phyloP scores from a whole-genome alignment of 2,329 filamentous ascomycete species.

The Alternaria conjuncta region DNA sequence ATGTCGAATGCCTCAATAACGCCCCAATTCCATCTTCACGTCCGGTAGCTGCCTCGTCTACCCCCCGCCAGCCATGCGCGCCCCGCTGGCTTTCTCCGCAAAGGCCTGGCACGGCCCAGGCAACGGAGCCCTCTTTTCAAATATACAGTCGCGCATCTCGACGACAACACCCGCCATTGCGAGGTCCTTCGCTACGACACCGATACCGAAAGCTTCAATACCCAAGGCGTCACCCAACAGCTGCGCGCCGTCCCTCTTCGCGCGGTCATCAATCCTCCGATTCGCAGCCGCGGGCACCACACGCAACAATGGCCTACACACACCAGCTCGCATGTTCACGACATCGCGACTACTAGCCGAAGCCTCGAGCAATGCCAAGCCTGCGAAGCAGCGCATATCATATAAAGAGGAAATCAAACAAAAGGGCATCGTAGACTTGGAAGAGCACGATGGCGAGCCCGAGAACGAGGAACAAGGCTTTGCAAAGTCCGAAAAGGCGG shows the following conservation, averaged over 20 bases:
- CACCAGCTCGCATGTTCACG: slow-evolving; percentile 36
- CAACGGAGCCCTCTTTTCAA: slow-evolving; percentile 43
- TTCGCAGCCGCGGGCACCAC: slow-evolving; percentile 25
- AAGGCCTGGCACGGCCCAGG: slow-evolving; percentile 45
- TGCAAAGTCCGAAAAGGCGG: slow-evolving; percentile 79
- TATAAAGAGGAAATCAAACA: slow-evolving; percentile 50
- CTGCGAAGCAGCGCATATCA: slow-evolving; percentile 35
- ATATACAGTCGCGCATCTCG: slow-evolving; percentile 37
- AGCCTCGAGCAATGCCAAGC: slow-evolving; percentile 23
- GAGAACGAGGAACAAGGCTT: slow-evolving; percentile 68
- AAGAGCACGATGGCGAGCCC: slow-evolving; percentile 56
- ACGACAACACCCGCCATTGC: slow-evolving; percentile 21
- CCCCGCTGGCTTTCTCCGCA: slow-evolving; percentile 35
- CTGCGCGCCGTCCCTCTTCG: slow-evolving; percentile 18
- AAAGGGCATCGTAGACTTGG: slow-evolving; percentile 42
- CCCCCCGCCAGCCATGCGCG: slow-evolving; percentile 42
- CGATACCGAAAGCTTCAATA: slow-evolving; percentile 1
- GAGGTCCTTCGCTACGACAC: slow-evolving; percentile 23
- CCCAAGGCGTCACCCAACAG: slow-evolving; percentile 2
- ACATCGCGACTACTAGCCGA: slow-evolving; percentile 36
- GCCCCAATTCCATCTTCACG: slow-evolving; percentile 15
- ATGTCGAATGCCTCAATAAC: slow-evolving; percentile 33
- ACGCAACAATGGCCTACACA: slow-evolving; percentile 35
- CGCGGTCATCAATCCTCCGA: slow-evolving; percentile 16
- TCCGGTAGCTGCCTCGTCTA: slow-evolving; percentile 34